These are phyloP conservation scores for Panicum miliaceum DNA, from an alignment of 176 grass and related monocot genomes.

Conservation along the genomic window DNA sequence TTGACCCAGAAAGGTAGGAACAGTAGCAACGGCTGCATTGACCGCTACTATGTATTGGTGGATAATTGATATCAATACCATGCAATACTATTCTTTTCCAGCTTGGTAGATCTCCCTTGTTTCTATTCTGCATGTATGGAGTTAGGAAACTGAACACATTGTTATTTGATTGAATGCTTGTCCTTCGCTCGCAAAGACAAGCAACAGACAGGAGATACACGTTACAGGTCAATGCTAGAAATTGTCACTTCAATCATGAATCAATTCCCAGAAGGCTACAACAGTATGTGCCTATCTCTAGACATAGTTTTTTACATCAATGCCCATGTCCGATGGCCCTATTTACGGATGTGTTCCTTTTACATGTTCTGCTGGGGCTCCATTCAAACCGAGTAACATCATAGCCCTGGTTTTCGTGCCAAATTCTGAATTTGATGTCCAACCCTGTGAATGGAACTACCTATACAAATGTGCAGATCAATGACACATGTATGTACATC, in stretches of 20 bases:
- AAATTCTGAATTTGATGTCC: slow-evolving; percentile 23
- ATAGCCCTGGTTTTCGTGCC: neutral
- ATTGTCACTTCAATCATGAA: slow-evolving; percentile 5
- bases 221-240: neutral
- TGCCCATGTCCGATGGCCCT: neutral
- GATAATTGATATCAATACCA: neutral
- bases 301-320: slow-evolving; percentile 5
- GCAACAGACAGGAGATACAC: neutral
- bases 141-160: neutral
- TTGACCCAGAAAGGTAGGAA: neutral
- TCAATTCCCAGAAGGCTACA: neutral
- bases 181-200: neutral
- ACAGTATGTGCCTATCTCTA: neutral
- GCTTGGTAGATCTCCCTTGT: neutral
- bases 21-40: neutral
- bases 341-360: neutral
- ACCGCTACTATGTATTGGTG: neutral
- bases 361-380: slow-evolving; percentile 24
- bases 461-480: slow-evolving; percentile 42
- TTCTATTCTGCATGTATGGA: neutral
- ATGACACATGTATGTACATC: slow-evolving; percentile 43
- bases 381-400: neutral
- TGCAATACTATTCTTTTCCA: neutral
- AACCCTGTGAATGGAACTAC: slow-evolving; percentile 16
- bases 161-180: neutral